Base-by-base conservation (phyloP, 1,284 basidiomycete species). In the Polyporus tsugae region DNA sequence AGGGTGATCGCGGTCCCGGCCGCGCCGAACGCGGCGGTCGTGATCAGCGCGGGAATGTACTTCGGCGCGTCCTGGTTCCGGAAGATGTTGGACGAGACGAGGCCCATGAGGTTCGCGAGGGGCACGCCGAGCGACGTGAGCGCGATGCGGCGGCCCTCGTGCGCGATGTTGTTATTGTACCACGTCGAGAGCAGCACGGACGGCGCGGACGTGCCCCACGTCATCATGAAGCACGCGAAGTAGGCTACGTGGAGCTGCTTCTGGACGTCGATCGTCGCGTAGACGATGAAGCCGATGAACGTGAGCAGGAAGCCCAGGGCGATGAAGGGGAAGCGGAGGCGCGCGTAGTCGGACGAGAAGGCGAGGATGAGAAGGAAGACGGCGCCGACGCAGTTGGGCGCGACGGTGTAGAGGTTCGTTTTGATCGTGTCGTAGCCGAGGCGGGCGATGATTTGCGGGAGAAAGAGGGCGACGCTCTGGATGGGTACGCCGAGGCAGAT, bases 81-180 rank as follows among this genome's bases (percentile, higher is more conserved):
- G 75, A 86, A 87, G 13, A 86, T 82, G 70, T 87, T 87, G 39
- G 84, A 83, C 5, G 84, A 84, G 65, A 87, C 84, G 29, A 87
- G 75, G 46, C 86, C 85, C 65, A 85, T 81, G 42, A 83, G 80
- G 73, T 87, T 87, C 52, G 84, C 86, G 66, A 87, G 79, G 0
- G 84, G 85, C 63, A 87, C 85, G 83, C 69, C 60, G 15, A 86
- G 83, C 17, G 84, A 84, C 6, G 85, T 84, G 25, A 87, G 83
- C 11, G 85, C 83, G 38, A 84, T 84, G 19, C 85, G 80, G 55
- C 83, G 78, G 29, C 82, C 83, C 76, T 87, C 85, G 49, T 80
- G 81, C 19, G 83, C 82, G 2, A 85, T 84, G 70, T 86, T 86
- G 72, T 86, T 86, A n/a, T 83, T 83, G 73, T 85, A 82, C 81